Conservation (phyloP, 139 green algal genomes). For the Ettlia oleoabundans region DNA sequence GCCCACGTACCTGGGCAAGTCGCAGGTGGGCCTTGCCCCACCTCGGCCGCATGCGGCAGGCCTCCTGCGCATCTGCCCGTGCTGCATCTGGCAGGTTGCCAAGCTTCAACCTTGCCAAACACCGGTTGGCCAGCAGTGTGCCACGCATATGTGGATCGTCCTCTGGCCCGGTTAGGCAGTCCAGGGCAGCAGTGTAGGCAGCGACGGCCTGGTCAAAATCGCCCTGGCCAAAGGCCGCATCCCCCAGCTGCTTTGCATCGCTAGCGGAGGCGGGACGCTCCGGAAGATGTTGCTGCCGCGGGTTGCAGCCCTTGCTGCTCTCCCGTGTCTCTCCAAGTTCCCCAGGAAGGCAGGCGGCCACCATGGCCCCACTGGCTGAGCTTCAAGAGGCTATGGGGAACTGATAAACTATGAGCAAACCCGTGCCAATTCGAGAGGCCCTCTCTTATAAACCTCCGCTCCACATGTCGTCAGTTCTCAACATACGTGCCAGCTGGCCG, state of each 20-base stretch:
- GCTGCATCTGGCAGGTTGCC: not conserved
- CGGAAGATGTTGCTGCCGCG: no score
- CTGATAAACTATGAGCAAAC: no score
- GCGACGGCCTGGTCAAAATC: not conserved
- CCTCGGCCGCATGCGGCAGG: not conserved
- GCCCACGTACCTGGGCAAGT: not conserved
- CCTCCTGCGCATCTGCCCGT: constrained; percentile 9
- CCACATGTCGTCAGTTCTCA: no score
- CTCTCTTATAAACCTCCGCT: no score
- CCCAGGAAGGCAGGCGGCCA: no score
- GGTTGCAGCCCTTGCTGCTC: no score
- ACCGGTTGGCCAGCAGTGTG: constrained; percentile 24
- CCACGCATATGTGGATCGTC: not conserved
- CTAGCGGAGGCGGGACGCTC: no score
- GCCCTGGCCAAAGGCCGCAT: not conserved
- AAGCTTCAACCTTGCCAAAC: not conserved
- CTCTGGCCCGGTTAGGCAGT: not conserved
- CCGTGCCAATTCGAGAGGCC: no score
- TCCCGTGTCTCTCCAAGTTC: no score
- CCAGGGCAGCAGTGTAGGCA: not conserved
- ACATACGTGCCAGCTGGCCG: no score
- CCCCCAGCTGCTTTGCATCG: not conserved
- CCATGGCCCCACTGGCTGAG: no score
- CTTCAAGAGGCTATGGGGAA: no score
- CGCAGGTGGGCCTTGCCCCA: constrained; percentile 33